Conservation (phyloP, 2,329 filamentous ascomycete genomes). For the Alternaria conjuncta region DNA sequence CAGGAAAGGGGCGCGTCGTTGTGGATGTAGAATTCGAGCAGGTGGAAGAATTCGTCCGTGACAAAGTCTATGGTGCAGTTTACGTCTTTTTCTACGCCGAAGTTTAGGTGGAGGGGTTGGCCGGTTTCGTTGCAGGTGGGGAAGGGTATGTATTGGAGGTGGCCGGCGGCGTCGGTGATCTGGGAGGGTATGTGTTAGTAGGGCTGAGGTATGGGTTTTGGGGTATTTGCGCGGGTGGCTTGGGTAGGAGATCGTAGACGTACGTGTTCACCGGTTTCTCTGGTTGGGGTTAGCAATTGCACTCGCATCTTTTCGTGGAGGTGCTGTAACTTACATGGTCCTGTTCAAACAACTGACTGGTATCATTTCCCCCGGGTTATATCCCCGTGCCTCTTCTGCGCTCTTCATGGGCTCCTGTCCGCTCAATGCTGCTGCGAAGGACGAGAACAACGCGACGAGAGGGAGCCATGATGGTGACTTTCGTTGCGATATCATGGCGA, state of each 20-base stretch:
- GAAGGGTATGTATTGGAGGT: constrained; percentile 92
- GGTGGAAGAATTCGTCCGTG: constrained; percentile 80
- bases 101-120: constrained; percentile 81
- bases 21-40: constrained; percentile 97
- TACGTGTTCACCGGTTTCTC: constrained; percentile 84
- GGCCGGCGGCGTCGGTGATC: constrained; percentile 78
- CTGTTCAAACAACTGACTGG: constrained; percentile 61
- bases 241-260: constrained; percentile 17
- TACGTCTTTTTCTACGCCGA: constrained; percentile 79
- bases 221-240: background rate
- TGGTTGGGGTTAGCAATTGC: constrained; percentile 47
- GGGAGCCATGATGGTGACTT: constrained; percentile 21
- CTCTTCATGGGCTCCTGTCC: constrained; percentile 51
- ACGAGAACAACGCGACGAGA: constrained; percentile 33
- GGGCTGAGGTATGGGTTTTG: background rate
- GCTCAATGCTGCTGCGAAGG: constrained; percentile 48
- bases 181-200: constrained; percentile 1
- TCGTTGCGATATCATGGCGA: background rate
- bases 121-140: constrained; percentile 87
- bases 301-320: background rate
- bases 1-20: constrained; percentile 92
- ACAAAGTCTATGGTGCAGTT: constrained; percentile 84
- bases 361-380: constrained; percentile 57
- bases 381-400: constrained; percentile 48
- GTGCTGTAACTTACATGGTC: constrained; percentile 53